Percentiles rank a stretch among this genome's conserved stretches.
Conservation (phyloP, 306 rosid species). For the Macrotyloma uniflorum region DNA sequence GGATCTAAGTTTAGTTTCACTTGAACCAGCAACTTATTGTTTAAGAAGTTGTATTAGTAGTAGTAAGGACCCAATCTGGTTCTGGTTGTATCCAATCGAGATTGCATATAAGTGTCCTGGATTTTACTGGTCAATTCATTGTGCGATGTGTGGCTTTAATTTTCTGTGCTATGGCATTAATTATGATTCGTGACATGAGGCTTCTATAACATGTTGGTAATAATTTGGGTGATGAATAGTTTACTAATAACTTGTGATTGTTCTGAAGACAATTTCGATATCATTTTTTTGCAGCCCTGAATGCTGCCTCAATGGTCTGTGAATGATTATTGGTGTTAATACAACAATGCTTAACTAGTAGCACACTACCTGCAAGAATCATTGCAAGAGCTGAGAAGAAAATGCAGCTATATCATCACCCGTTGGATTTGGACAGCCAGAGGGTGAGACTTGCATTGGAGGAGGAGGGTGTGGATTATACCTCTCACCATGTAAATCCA, state of each 20-base stretch:
- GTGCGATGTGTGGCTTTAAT: background rate
- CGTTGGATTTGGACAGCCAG: slow-evolving; percentile 20
- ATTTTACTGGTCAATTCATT: background rate
- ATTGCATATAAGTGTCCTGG: background rate
- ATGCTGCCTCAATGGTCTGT: background rate
- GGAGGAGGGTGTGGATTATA: slow-evolving; percentile 39
- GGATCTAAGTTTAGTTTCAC: background rate
- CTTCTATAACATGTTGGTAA: background rate
- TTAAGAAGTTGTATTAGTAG: background rate
- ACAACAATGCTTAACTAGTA: background rate
- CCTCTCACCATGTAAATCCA: slow-evolving; percentile 81
- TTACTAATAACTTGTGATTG: background rate
- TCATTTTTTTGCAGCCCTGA: background rate
- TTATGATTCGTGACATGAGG: background rate
- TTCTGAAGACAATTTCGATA: background rate
- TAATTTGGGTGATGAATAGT: background rate
- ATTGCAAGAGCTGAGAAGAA: background rate
- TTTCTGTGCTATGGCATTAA: background rate
- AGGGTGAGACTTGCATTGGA: slow-evolving; percentile 22
- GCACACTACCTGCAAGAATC: background rate
- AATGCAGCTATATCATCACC: slow-evolving; percentile 23
- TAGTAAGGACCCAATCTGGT: background rate
- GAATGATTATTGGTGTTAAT: background rate
- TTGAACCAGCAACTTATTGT: background rate
- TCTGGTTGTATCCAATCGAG: background rate